These are phyloP conservation scores for Panellus pusillus DNA, from an alignment of 768 basidiomycete genomes.

Conservation along the genomic window DNA sequence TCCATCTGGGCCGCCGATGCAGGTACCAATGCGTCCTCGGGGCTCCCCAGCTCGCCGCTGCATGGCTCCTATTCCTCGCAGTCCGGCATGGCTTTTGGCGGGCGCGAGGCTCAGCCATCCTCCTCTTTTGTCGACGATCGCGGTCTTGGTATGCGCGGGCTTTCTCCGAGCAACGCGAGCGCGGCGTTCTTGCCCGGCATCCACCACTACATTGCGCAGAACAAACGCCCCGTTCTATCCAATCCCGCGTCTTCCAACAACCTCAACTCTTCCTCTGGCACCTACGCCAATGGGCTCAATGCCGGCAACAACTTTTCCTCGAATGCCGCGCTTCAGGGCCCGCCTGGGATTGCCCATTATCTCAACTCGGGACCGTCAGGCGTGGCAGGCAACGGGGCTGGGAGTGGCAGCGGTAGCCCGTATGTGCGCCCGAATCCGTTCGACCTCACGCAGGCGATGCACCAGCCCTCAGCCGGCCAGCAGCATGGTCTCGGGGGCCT, in stretches of 20 bases:
- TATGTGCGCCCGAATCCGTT: slow-evolving; percentile 45
- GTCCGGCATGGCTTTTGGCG: slow-evolving; percentile 34
- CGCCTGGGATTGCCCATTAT: slow-evolving; percentile 14
- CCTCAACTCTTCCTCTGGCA: not conserved
- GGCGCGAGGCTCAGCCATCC: slow-evolving; percentile 17
- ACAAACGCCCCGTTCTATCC: slow-evolving; percentile 37
- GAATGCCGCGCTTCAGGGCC: slow-evolving; percentile 14
- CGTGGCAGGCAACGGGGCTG: not conserved
- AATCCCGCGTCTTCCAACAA: slow-evolving; percentile 4
- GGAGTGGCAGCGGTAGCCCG: slow-evolving; percentile 23
- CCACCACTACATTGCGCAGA: slow-evolving; percentile 53
- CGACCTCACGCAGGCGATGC: slow-evolving; percentile 41
- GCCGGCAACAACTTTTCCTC: slow-evolving; percentile 2
- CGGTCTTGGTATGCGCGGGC: slow-evolving; percentile 35
- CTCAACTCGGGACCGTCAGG: slow-evolving; percentile 17
- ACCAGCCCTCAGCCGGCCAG: slow-evolving; percentile 1
- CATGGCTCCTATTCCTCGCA: slow-evolving; percentile 54
- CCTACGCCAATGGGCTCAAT: not conserved
- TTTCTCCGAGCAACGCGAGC: slow-evolving; percentile 70
- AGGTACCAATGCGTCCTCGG: slow-evolving; percentile 13
- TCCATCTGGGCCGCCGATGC: slow-evolving; percentile 77
- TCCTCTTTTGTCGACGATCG: slow-evolving; percentile 32
- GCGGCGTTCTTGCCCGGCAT: slow-evolving; percentile 79
- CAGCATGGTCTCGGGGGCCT: no score
- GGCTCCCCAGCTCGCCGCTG: slow-evolving; percentile 27